phyloP scores from a whole-genome alignment of 345 rosid genomes.

The Arabidopsis arenosa region DNA sequence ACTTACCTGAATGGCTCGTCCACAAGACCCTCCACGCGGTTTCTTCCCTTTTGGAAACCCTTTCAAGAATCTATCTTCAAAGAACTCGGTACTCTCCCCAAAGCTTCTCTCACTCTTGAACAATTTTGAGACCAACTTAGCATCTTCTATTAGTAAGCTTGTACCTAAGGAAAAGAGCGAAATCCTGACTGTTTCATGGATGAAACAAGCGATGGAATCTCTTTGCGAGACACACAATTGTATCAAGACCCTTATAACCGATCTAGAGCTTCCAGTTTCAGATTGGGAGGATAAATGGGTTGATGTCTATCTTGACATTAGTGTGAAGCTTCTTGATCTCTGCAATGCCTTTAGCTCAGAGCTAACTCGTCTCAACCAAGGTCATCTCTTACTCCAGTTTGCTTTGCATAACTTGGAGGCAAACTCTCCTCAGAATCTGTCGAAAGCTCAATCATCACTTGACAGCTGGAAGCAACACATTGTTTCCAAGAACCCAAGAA shows the following conservation, averaged over 20 bases:
- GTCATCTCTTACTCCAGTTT: slow-evolving; percentile 45
- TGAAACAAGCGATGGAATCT: slow-evolving; percentile 45
- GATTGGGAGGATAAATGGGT: slow-evolving; percentile 51
- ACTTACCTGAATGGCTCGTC: slow-evolving; percentile 38
- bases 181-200: slow-evolving; percentile 47
- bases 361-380: slow-evolving; percentile 47
- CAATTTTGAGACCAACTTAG: slow-evolving; percentile 40
- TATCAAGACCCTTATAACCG: slow-evolving; percentile 45
- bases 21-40: slow-evolving; percentile 42
- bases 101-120: slow-evolving; percentile 41
- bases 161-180: slow-evolving; percentile 41
- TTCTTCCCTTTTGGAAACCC: slow-evolving; percentile 52
- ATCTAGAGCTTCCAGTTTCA: slow-evolving; percentile 43
- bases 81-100: slow-evolving; percentile 30
- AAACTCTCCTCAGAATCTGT: slow-evolving; percentile 32
- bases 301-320: slow-evolving; percentile 46
- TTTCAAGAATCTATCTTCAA: slow-evolving; percentile 43
- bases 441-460: slow-evolving; percentile 42
- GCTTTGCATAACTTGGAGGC: slow-evolving; percentile 43
- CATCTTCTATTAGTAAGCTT: slow-evolving; percentile 33
- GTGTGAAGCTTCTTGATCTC: slow-evolving; percentile 48
- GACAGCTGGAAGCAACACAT: slow-evolving; percentile 43
- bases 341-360: slow-evolving; percentile 48
- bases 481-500: slow-evolving; percentile 42
- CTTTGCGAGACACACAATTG: slow-evolving; percentile 40